Evolutionary conservation across 1,139 yeast genomes (phyloP).

Genomic region (Blastobotrys illinoisensis): DNA sequence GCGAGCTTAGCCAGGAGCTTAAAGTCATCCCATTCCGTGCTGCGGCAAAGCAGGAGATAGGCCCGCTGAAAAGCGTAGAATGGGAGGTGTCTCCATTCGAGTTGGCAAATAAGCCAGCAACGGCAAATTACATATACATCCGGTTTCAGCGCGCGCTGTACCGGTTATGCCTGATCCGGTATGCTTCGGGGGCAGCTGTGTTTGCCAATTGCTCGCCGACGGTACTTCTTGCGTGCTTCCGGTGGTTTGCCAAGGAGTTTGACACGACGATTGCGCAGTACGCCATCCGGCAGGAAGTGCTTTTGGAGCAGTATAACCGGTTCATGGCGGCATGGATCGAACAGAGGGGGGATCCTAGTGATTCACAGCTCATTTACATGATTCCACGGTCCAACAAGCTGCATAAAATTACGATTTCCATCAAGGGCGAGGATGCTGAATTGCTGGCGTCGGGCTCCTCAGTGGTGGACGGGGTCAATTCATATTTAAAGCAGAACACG

Average conservation of each 20-base stretch:
- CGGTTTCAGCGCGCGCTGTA: slow-evolving; percentile 4
- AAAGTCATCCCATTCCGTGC: neutral
- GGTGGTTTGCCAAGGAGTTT: slow-evolving; percentile 16
- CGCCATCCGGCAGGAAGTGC: slow-evolving; percentile 7
- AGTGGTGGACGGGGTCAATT: slow-evolving; percentile 11
- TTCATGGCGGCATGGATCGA: slow-evolving; percentile 7
- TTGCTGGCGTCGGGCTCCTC: slow-evolving; percentile 8
- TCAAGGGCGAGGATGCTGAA: slow-evolving; percentile 17
- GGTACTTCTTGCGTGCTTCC: slow-evolving; percentile 7
- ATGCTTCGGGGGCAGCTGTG: slow-evolving; percentile 11
- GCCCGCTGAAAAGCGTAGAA: slow-evolving; percentile 2
- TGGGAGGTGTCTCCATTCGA: slow-evolving; percentile 9
- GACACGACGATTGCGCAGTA: slow-evolving; percentile 15
- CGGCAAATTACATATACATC: slow-evolving; percentile 8
- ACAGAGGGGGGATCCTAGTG: slow-evolving; percentile 7
- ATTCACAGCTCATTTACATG: slow-evolving; percentile 18
- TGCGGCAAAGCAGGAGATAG: neutral
- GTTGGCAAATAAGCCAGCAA: slow-evolving; percentile 2
- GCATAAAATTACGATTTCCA: slow-evolving; percentile 16
- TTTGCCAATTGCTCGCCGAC: slow-evolving; percentile 17
- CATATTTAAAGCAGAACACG: slow-evolving; percentile 16
- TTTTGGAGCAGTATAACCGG: slow-evolving; percentile 11
- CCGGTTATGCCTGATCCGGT: slow-evolving; percentile 7
- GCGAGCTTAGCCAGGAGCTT: slow-evolving; percentile 8
- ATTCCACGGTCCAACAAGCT: slow-evolving; percentile 11